Evolutionary conservation across 106 monocot genomes (phyloP).

Genomic region (Acorus calamus): DNA sequence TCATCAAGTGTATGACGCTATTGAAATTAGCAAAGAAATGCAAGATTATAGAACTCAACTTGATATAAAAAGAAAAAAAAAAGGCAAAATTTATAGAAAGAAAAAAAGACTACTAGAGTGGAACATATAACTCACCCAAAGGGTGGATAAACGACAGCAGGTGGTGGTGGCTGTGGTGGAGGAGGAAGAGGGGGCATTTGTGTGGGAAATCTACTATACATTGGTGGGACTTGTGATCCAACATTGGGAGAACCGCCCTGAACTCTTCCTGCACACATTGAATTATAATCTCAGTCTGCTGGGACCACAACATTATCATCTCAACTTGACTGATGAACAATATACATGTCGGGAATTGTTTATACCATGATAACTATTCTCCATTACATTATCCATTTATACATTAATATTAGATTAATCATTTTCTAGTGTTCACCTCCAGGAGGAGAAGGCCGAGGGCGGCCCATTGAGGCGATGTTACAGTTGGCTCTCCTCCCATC

Average conservation of each 20-base stretch:
- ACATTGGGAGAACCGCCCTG: conserved; percentile 12
- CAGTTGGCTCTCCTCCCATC: conserved; percentile 84
- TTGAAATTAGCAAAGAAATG: no score
- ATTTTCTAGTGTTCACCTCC: conserved; percentile 14
- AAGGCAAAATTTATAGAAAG: not conserved
- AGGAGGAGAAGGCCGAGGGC: conserved; percentile 30
- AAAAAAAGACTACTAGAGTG: not conserved
- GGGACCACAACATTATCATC: not conserved
- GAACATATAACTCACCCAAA: conserved; percentile 37
- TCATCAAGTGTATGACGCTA: no score
- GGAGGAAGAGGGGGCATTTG: conserved; percentile 36
- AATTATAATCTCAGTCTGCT: not conserved
- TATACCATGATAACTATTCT: no score
- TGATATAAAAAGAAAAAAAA: not conserved
- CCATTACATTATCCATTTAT: no score
- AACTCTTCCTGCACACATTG: conserved; percentile 17
- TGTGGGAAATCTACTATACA: conserved; percentile 29
- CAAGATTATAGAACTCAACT: no score
- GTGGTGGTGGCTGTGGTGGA: not conserved
- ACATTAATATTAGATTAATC: no score
- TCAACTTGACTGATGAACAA: not conserved
- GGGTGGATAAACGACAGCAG: conserved; percentile 19
- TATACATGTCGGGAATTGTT: not conserved
- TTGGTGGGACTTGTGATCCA: conserved; percentile 15
- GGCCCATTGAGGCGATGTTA: conserved; percentile 79